Percentiles rank a stretch among this genome's conserved stretches.
Evolutionary conservation across 495 filamentous ascomycete genomes (phyloP).

Genomic region (Cetradonia linearis): DNA sequence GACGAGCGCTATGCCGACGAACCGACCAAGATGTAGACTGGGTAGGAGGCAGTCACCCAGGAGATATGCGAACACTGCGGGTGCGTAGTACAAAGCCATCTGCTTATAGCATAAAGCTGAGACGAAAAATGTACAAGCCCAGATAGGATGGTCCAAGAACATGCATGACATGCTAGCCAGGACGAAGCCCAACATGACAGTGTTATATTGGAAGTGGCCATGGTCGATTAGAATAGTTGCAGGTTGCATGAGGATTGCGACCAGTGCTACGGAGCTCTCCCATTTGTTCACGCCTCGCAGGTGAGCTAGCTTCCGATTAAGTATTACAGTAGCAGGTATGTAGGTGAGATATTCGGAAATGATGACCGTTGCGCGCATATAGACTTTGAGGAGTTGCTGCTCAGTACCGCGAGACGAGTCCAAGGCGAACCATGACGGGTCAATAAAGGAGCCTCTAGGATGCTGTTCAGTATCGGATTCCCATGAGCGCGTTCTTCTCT

Average conservation of each 20-base stretch:
- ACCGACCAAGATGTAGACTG: conserved; percentile 52
- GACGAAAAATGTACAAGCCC: conserved; percentile 92
- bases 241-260: conserved; percentile 86
- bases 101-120: conserved; percentile 89
- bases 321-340: conserved; percentile 73
- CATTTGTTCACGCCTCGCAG: conserved; percentile 61
- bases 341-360: conserved; percentile 84
- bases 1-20: conserved; percentile 62
- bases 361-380: conserved; percentile 85
- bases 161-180: conserved; percentile 81
- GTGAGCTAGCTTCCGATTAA: conserved; percentile 66
- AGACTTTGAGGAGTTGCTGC: conserved; percentile 72
- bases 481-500: conserved; percentile 14
- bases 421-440: conserved; percentile 84
- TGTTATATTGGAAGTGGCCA: conserved; percentile 98
- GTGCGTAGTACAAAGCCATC: conserved; percentile 96
- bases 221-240: conserved; percentile 88
- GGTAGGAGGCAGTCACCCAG: conserved; percentile 76
- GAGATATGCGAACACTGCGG: conserved; percentile 83
- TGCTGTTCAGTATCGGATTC: conserved; percentile 13
- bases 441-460: conserved; percentile 56
- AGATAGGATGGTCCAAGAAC: conserved; percentile 70
- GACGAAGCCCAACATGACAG: conserved; percentile 88
- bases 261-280: conserved; percentile 74
- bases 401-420: conserved; percentile 72